These are phyloP conservation scores for Aspergillus sp. DNA, from an alignment of 2,329 filamentous ascomycete genomes.

Conservation along the genomic window DNA sequence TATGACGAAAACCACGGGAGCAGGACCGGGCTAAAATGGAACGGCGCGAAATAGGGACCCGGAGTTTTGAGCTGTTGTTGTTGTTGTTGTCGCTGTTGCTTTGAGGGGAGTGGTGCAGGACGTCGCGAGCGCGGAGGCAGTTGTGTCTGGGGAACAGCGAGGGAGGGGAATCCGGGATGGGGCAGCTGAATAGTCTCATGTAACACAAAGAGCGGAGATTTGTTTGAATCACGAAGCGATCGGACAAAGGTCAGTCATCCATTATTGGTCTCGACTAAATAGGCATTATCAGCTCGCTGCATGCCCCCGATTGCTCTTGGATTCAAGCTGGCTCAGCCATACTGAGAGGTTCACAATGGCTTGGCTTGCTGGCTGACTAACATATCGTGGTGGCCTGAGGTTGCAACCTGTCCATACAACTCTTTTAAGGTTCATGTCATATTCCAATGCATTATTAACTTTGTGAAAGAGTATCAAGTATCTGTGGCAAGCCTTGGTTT, in stretches of 20 bases:
- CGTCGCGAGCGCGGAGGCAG: constrained; percentile 14
- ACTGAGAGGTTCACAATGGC: background rate
- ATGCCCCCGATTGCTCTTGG: constrained; percentile 13
- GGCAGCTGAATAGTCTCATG: constrained; percentile 13
- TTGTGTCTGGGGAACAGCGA: constrained; percentile 15
- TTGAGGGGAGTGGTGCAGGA: constrained; percentile 22
- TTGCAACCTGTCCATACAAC: background rate
- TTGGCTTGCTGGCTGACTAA: constrained; percentile 27
- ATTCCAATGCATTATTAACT: background rate
- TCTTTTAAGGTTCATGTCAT: background rate
- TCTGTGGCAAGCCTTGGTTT: too few species aligned
- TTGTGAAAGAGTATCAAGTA: too few species aligned
- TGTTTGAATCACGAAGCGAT: constrained; percentile 6
- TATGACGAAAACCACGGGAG: constrained; percentile 2
- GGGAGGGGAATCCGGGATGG: constrained; percentile 13
- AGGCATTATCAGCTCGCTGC: background rate
- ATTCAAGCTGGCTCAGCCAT: constrained; percentile 18
- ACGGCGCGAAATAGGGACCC: constrained; percentile 2
- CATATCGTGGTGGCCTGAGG: constrained; percentile 19
- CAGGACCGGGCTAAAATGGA: background rate
- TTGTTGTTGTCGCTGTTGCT: constrained; percentile 19
- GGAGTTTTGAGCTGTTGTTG: constrained; percentile 16
- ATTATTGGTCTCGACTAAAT: constrained; percentile 11
- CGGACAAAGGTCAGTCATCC: constrained; percentile 8
- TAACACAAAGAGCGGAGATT: constrained; percentile 15